Base-by-base conservation (phyloP, 805 yeast species). In the Metschnikowia gelsemii region DNA sequence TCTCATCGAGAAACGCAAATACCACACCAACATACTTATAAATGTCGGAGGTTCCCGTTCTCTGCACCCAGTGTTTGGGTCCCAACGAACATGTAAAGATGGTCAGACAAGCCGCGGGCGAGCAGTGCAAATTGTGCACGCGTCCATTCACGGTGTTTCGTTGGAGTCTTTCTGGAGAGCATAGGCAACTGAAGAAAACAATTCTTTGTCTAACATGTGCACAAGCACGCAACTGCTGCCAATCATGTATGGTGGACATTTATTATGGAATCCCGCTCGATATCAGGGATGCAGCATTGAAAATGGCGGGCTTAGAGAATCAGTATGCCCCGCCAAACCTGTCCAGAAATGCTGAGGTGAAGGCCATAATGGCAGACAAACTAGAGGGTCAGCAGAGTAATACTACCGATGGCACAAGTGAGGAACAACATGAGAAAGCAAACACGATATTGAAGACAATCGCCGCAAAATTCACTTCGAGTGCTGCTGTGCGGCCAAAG, bases 81-180 rank as follows among this genome's bases (percentile, higher is more conserved):
- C 55, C 72, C 0, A 75, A 79, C 39, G 75, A 79, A 16, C 78
- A 82, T 50, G 55, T 84, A n/a, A 78, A 85, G 39, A 79, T 90
- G 84, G 73, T 79, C 1, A 73, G 84, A 49, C 89, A 85, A 44
- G 64, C 64, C 9, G 64, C 75, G 39, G 96, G 96, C 1, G 83
- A 76, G n/a, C 84, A 85, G 57, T 91, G 98, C 59, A 82, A 83
- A 57, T 64, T 85, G 12, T 91, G 98, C 57, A 83, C 95, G 0
- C 64, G 95, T 35, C 89, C 96, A 1, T 91, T 84, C 66, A 82
- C 90, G 0, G 81, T 83, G 1, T 91, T 78, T 58, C 75, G 84
- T 42, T 87, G 96, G 96, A 71, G 74, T 43, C 74, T 76, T 13
- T 64, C 63, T 29, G 66, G 60, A 31, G 70, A 67, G 5, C 46